These are phyloP conservation scores for Paramecium caudatum DNA, from an alignment of 73 alveolate species.

Conservation along the genomic window DNA sequence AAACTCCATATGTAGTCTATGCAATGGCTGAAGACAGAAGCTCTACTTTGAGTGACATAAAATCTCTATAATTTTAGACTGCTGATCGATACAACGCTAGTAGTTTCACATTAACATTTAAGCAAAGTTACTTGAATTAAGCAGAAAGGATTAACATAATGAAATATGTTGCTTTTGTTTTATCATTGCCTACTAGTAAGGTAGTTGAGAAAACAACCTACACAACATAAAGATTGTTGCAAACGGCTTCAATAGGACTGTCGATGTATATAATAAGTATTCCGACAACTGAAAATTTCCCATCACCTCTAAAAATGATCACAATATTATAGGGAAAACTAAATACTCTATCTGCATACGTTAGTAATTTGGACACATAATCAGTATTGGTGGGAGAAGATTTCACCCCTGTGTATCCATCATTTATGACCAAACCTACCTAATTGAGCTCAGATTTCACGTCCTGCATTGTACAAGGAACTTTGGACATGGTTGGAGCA, in stretches of 20 bases:
- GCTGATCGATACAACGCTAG: slow-evolving; percentile 71
- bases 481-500: slow-evolving; percentile 46
- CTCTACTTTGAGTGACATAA: slow-evolving; percentile 48
- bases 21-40: slow-evolving; percentile 74
- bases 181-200: slow-evolving; percentile 52
- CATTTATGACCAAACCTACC: slow-evolving; percentile 44
- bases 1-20: slow-evolving; percentile 69
- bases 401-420: slow-evolving; percentile 1
- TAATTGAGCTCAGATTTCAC: slow-evolving; percentile 38
- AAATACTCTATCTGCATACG: neutral
- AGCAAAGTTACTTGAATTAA: slow-evolving; percentile 68
- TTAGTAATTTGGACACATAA: slow-evolving; percentile 68
- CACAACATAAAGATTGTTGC: slow-evolving; percentile 64
- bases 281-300: slow-evolving; percentile 71
- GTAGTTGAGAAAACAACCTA: slow-evolving; percentile 46
- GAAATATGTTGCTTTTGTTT: slow-evolving; percentile 69
- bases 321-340: neutral
- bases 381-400: slow-evolving; percentile 6
- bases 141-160: slow-evolving; percentile 49
- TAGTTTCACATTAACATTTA: slow-evolving; percentile 32
- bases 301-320: slow-evolving; percentile 65
- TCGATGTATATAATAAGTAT: slow-evolving; percentile 50
- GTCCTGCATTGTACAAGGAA: slow-evolving; percentile 56
- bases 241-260: slow-evolving; percentile 42
- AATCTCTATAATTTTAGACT: slow-evolving; percentile 42